Conservation (phyloP, 148 eudicot genomes). For the Nepenthes mirabilis region DNA sequence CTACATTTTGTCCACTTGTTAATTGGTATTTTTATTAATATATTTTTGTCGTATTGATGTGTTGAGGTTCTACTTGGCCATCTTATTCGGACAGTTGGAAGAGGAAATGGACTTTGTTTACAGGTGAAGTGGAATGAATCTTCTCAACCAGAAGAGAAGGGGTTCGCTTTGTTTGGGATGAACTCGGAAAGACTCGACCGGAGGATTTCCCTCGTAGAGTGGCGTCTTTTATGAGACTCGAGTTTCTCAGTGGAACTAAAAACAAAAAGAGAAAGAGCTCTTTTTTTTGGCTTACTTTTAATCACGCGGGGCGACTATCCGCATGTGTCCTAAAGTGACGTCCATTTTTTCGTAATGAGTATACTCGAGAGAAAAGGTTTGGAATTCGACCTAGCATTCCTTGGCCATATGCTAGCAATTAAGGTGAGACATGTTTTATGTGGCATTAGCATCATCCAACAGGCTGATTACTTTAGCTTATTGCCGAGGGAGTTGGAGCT, state of each 20-base stretch:
- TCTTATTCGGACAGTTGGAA: too few relatives aligned
- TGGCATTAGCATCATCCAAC: too few relatives aligned
- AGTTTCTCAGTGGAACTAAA: slow-evolving; percentile 8
- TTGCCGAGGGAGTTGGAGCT: too few relatives aligned
- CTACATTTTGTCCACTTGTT: too few relatives aligned
- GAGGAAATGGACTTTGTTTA: too few relatives aligned
- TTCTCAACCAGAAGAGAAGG: slow-evolving; percentile 4
- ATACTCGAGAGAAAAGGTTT: slow-evolving; percentile 2
- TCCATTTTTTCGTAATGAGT: not conserved
- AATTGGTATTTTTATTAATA: too few relatives aligned
- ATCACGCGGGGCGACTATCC: not conserved
- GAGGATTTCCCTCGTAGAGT: slow-evolving; percentile 9
- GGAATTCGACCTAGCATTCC: not conserved
- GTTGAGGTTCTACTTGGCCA: too few relatives aligned
- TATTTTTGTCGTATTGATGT: too few relatives aligned
- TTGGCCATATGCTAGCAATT: too few relatives aligned
- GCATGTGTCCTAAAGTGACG: not conserved
- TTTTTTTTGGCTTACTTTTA: not conserved
- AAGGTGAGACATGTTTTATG: too few relatives aligned
- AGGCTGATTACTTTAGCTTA: too few relatives aligned
- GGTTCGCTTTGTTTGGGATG: slow-evolving; percentile 5
- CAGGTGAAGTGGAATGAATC: not conserved
- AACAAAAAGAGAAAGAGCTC: not conserved
- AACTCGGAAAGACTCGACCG: slow-evolving; percentile 6
- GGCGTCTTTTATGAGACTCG: slow-evolving; percentile 3